Conservation (phyloP, 2,329 filamentous ascomycete genomes). For the Ceratocystis lukuohia region DNA sequence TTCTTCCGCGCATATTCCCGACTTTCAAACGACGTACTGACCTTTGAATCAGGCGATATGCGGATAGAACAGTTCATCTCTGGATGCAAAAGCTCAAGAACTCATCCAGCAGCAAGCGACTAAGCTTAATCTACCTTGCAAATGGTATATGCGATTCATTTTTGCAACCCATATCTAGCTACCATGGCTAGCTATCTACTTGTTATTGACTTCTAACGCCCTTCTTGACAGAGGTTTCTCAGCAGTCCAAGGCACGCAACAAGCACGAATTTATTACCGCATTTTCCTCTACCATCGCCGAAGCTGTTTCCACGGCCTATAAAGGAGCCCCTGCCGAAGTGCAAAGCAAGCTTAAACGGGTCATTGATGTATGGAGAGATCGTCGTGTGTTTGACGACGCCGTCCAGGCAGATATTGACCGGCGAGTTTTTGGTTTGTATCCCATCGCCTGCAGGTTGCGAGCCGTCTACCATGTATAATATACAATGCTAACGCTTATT, state of each 20-base stretch:
- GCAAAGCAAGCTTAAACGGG: slow-evolving; percentile 73
- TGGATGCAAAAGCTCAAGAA: slow-evolving; percentile 88
- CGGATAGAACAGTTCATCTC: slow-evolving; percentile 77
- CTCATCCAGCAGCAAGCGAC: slow-evolving; percentile 67
- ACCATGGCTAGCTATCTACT: not conserved
- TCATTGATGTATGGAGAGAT: slow-evolving; percentile 89
- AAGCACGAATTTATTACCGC: slow-evolving; percentile 88
- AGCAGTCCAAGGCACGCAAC: slow-evolving; percentile 84
- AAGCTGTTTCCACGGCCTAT: slow-evolving; percentile 82
- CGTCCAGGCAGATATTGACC: slow-evolving; percentile 70
- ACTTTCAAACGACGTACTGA: not conserved
- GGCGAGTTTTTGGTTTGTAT: slow-evolving; percentile 59
- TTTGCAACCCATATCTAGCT: not conserved
- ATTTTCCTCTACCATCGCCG: slow-evolving; percentile 81
- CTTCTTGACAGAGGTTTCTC: slow-evolving; percentile 61
- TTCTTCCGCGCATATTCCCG: not conserved
- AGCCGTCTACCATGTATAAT: not conserved
- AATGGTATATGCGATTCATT: slow-evolving; percentile 51
- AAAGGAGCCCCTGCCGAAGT: slow-evolving; percentile 77
- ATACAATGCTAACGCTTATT: not conserved
- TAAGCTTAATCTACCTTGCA: slow-evolving; percentile 87
- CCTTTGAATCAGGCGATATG: slow-evolving; percentile 55
- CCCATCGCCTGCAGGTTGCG: slow-evolving; percentile 19
- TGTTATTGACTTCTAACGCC: not conserved
- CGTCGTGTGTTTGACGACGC: slow-evolving; percentile 68